Evolutionary conservation across 371 early-diverging fungal species (phyloP), one percentile per base, ranked within the genome.

Genomic region (Batrachochytrium dendrobatidis): DNA sequence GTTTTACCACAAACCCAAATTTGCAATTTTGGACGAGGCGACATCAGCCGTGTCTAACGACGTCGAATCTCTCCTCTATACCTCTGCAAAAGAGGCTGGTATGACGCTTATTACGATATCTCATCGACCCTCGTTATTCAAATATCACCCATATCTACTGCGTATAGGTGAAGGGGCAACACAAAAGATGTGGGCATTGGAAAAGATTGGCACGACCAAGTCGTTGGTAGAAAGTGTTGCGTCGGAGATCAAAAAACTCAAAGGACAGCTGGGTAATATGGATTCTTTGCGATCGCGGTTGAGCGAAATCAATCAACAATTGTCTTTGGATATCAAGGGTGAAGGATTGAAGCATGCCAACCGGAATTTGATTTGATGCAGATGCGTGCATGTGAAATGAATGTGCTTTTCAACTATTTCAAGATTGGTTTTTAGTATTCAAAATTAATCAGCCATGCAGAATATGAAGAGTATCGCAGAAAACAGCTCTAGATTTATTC

Each of bases 231-330:
- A 63, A 33, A 60, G 61, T 39, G 63, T 73, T 10, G 73, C 65
- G 20, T 46, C 25, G 12, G 70, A 75, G 61, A 71, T 76, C 53
- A 43, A 57, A 22, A 67, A 64, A 49, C 69, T 91, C 53, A 89
- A 90, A 69, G 81, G 77, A 52, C 83, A 86, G 64, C 59, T 90
- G 58, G 74, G 77, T 22, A 86, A 86, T 56, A 72, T 88, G 7
- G 87, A 87, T 28, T 86, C 81, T 56, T 66, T 88, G 63, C 78
- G 84, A 72, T 75, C 73, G 34, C 77, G 90, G 56, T 68, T 91
- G 46, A 75, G 80, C 30, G 87, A 83, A 59, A 70, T 77, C 45
- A 77, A 77, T 52, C 34, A 28, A 44, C 72, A 73, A 63, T 53
- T 77, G 56, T 55, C 66, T 15, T 31, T 76, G 62, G 55, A 35